Percentiles rank a stretch among this genome's conserved stretches.
Evolutionary conservation across 2,329 filamentous ascomycete genomes (phyloP).

Genomic region (Aspergillus pseudonomiae): DNA sequence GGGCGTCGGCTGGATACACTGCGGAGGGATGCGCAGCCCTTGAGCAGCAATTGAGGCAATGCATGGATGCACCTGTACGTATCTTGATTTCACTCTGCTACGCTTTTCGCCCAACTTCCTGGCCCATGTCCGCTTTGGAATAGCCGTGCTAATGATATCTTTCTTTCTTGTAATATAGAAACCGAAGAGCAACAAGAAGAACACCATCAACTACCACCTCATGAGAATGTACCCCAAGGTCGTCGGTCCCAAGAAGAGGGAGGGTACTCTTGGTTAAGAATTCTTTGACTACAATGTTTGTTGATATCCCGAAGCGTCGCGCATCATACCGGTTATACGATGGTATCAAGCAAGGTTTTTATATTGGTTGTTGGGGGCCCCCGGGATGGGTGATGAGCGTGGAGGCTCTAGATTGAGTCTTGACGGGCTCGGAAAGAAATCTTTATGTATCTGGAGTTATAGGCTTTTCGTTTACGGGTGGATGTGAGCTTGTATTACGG

Average conservation of each 20-base stretch:
- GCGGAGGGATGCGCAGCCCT: constrained; percentile 62
- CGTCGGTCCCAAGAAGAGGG: constrained; percentile 70
- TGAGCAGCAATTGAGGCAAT: constrained; percentile 63
- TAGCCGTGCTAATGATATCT: constrained; percentile 4
- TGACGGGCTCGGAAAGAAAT: neutral
- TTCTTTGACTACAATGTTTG: neutral
- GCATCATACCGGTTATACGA: neutral
- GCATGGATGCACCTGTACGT: constrained; percentile 80
- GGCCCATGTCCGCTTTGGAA: neutral
- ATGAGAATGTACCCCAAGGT: constrained; percentile 74
- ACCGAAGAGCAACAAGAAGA: constrained; percentile 63
- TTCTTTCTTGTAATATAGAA: constrained; percentile 47
- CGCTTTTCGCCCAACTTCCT: neutral
- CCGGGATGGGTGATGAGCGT: neutral
- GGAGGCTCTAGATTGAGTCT: constrained; percentile 10
- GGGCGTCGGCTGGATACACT: constrained; percentile 50
- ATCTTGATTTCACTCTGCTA: constrained; percentile 15
- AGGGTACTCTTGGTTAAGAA: constrained; percentile 45
- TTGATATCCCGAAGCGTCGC: constrained; percentile 10
- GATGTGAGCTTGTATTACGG: constrained; percentile 7
- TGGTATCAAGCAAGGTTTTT: neutral
- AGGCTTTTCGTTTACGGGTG: constrained; percentile 13
- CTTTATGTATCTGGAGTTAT: constrained; percentile 15
- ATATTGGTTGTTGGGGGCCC: neutral
- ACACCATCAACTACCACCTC: constrained; percentile 89